These are phyloP conservation scores for Hypomyces perniciosus DNA, from an alignment of 2,329 filamentous ascomycete species.

Conservation along the genomic window DNA sequence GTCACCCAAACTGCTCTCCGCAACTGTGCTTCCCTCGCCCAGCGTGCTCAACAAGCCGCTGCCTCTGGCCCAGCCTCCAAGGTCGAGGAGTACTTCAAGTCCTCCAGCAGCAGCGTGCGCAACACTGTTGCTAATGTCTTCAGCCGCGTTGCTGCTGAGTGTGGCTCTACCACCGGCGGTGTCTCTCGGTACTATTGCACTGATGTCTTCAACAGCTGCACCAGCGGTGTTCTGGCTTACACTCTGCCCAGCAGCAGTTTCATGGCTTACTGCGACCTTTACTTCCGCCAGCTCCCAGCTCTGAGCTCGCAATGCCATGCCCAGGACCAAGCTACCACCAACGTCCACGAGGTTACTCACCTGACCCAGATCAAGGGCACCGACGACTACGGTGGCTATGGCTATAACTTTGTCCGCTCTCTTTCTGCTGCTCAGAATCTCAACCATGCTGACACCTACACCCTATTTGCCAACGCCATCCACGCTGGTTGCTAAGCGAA, in stretches of 20 bases:
- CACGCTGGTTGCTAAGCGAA: conserved; percentile 32
- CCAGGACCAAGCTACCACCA: conserved; percentile 61
- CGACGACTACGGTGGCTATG: conserved; percentile 52
- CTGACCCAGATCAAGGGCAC: conserved; percentile 52
- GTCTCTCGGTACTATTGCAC: conserved; percentile 52
- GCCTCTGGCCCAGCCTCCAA: conserved; percentile 42
- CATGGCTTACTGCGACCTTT: conserved; percentile 57
- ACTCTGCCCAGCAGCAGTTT: conserved; percentile 48
- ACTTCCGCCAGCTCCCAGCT: conserved; percentile 49
- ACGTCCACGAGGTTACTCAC: conserved; percentile 62
- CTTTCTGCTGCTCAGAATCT: conserved; percentile 47
- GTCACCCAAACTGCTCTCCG: conserved; percentile 45
- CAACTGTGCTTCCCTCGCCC: conserved; percentile 50
- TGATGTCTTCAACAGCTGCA: conserved; percentile 50
- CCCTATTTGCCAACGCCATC: conserved; percentile 34
- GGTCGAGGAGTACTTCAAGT: conserved; percentile 60
- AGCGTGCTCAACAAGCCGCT: conserved; percentile 45
- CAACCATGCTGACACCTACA: conserved; percentile 58
- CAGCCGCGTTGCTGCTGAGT: conserved; percentile 48
- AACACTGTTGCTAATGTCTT: conserved; percentile 47
- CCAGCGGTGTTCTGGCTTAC: conserved; percentile 51
- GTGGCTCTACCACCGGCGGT: conserved; percentile 42
- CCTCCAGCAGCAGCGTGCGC: conserved; percentile 38
- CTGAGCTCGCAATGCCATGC: conserved; percentile 49
- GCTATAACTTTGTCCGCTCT: conserved; percentile 43